These are phyloP conservation scores for Fragaria nilgerrensis DNA, from an alignment of 306 rosid genomes.

Conservation along the genomic window DNA sequence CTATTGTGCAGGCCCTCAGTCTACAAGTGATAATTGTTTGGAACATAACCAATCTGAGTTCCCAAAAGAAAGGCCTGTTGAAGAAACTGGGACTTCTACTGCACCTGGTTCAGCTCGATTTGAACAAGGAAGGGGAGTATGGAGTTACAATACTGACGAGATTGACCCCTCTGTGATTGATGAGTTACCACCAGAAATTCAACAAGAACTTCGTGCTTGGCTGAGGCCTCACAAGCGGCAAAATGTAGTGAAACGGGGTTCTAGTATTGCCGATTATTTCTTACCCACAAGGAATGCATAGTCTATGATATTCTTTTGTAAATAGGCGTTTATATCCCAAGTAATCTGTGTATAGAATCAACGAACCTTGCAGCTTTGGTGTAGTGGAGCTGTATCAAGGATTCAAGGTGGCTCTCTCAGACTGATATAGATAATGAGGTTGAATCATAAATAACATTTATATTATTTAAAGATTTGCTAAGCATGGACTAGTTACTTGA, in stretches of 20 bases:
- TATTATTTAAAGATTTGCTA: not conserved
- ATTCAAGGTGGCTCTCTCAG: too few species aligned
- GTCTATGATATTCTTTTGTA: not conserved
- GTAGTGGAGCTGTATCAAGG: not conserved
- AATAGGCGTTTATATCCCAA: too few species aligned
- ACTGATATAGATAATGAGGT: not conserved
- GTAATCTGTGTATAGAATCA: not conserved
- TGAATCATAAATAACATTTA: not conserved
- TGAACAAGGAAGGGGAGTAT: constrained; percentile 46
- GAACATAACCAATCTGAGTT: constrained; percentile 26
- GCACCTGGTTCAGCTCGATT: constrained; percentile 19
- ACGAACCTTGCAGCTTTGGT: not conserved
- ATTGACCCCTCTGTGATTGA: constrained; percentile 71
- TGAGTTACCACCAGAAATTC: constrained; percentile 89
- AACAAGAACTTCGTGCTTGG: constrained; percentile 60
- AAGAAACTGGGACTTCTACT: constrained; percentile 26
- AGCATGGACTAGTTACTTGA: not conserved
- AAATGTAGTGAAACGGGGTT: constrained; percentile 52
- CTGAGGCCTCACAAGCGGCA: constrained; percentile 69
- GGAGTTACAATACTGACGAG: constrained; percentile 73
- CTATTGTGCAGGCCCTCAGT: constrained; percentile 28
- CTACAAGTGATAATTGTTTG: constrained; percentile 21
- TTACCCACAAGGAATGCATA: constrained; percentile 44
- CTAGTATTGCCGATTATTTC: constrained; percentile 71
- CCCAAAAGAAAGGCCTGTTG: constrained; percentile 24